phyloP scores from a whole-genome alignment of 768 basidiomycete species.

The Leccinum olivaceopallidum region DNA sequence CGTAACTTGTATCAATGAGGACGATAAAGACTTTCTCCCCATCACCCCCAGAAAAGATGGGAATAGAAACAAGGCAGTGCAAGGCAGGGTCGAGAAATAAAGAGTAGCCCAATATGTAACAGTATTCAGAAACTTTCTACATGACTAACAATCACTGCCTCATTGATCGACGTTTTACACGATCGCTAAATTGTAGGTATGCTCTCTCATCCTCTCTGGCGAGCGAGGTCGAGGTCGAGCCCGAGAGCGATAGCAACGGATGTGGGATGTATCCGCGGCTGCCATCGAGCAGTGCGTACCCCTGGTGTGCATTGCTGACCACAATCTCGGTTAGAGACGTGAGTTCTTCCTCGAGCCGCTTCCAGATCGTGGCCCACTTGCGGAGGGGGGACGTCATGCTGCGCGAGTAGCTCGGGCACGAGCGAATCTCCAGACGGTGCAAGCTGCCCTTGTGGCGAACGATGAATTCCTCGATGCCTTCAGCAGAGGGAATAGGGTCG shows the following conservation, averaged over 20 bases:
- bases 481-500: constrained; percentile 19
- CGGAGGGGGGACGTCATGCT: constrained; percentile 14
- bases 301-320: constrained; percentile 14
- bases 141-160: no score
- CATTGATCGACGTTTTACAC: constrained; percentile 13
- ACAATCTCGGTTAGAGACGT: constrained; percentile 23
- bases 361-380: constrained; percentile 32
- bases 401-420: constrained; percentile 28
- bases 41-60: no score
- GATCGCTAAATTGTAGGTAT: constrained; percentile 11
- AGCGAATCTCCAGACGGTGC: constrained; percentile 25
- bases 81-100: no score
- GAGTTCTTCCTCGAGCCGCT: constrained; percentile 23
- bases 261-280: constrained; percentile 26
- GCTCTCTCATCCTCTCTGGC: constrained; percentile 13
- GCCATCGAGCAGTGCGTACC: constrained; percentile 26
- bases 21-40: no score
- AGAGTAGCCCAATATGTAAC: no score
- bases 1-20: no score
- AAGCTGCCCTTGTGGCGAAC: constrained; percentile 30
- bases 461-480: constrained; percentile 32
- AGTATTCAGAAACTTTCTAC: no score
- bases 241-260: background rate
- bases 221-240: background rate
- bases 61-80: no score